Evolutionary conservation across 2,329 filamentous ascomycete genomes (phyloP).

Genomic region (Trichophyton equinum): DNA sequence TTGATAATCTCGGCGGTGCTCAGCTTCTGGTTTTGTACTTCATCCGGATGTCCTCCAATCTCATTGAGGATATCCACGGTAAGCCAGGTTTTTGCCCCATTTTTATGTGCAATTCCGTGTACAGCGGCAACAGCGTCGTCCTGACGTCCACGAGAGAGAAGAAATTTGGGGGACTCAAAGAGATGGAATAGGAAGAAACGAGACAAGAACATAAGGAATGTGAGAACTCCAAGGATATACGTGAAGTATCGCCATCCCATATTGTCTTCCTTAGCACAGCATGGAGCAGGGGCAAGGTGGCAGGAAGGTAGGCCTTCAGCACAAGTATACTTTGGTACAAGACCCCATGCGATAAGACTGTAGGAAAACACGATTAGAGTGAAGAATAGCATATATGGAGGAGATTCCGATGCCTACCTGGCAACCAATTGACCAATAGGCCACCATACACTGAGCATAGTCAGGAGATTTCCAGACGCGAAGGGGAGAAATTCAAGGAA

Average conservation of each 20-base stretch:
- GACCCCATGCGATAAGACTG: slow-evolving; percentile 55
- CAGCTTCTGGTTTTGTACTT: slow-evolving; percentile 29
- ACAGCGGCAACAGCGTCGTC: slow-evolving; percentile 67
- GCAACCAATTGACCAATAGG: slow-evolving; percentile 66
- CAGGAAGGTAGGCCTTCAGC: slow-evolving; percentile 22
- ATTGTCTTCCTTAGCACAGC: slow-evolving; percentile 43
- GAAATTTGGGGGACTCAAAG: slow-evolving; percentile 74
- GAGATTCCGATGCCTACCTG: slow-evolving; percentile 19
- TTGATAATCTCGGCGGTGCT: slow-evolving; percentile 40
- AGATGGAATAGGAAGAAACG: slow-evolving; percentile 72
- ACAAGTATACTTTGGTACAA: slow-evolving; percentile 55
- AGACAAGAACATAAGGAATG: slow-evolving; percentile 62
- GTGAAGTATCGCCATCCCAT: slow-evolving; percentile 66
- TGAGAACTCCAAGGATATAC: slow-evolving; percentile 56
- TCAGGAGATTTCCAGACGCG: slow-evolving; percentile 59
- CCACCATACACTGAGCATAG: slow-evolving; percentile 78
- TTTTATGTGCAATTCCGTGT: slow-evolving; percentile 63
- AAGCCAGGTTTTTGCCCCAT: slow-evolving; percentile 58
- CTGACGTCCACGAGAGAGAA: slow-evolving; percentile 64
- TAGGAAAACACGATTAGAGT: neutral
- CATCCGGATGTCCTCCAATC: slow-evolving; percentile 39
- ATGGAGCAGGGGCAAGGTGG: slow-evolving; percentile 18
- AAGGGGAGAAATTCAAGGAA: slow-evolving; percentile 76
- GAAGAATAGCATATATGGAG: neutral
- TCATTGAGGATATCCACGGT: slow-evolving; percentile 55